Evolutionary conservation across 2,329 filamentous ascomycete genomes (phyloP).

Genomic region (Ophiosphaerella korrae): DNA sequence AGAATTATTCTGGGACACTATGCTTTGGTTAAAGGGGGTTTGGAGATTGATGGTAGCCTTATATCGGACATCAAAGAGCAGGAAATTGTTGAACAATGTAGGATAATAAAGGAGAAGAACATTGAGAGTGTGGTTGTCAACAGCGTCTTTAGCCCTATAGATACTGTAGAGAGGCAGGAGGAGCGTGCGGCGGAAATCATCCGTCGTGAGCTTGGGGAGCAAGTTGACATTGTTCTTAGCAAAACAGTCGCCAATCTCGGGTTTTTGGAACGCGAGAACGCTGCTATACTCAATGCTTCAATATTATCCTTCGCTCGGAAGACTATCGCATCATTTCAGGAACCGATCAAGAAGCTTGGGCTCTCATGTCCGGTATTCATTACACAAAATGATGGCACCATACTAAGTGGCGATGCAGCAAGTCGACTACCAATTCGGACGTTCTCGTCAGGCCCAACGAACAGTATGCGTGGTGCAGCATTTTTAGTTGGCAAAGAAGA

Average conservation of each 20-base stretch:
- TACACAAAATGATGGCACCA: constrained; percentile 59
- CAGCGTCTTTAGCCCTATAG: constrained; percentile 64
- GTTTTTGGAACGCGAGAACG: constrained; percentile 58
- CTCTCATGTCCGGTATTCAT: constrained; percentile 57
- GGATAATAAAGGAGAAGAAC: constrained; percentile 50
- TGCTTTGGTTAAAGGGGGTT: constrained; percentile 54
- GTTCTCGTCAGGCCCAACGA: constrained; percentile 59
- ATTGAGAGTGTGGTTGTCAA: constrained; percentile 59
- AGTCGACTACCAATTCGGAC: constrained; percentile 57
- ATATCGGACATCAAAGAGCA: constrained; percentile 49
- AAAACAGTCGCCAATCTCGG: constrained; percentile 58
- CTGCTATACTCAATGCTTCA: constrained; percentile 57
- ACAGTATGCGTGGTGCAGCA: constrained; percentile 59
- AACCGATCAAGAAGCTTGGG: constrained; percentile 52
- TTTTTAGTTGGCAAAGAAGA: constrained; percentile 43
- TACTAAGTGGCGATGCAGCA: constrained; percentile 54
- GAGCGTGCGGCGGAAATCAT: constrained; percentile 56
- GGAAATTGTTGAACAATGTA: constrained; percentile 53
- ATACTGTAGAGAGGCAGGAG: constrained; percentile 60
- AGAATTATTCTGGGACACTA: constrained; percentile 55
- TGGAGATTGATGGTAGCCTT: constrained; percentile 57
- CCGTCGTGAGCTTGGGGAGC: constrained; percentile 50
- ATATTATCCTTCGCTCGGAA: constrained; percentile 54
- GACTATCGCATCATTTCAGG: constrained; percentile 53
- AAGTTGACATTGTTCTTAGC: constrained; percentile 58